Evolutionary conservation across 495 filamentous ascomycete genomes (phyloP).

Genomic region (Achaetomiella virescens): DNA sequence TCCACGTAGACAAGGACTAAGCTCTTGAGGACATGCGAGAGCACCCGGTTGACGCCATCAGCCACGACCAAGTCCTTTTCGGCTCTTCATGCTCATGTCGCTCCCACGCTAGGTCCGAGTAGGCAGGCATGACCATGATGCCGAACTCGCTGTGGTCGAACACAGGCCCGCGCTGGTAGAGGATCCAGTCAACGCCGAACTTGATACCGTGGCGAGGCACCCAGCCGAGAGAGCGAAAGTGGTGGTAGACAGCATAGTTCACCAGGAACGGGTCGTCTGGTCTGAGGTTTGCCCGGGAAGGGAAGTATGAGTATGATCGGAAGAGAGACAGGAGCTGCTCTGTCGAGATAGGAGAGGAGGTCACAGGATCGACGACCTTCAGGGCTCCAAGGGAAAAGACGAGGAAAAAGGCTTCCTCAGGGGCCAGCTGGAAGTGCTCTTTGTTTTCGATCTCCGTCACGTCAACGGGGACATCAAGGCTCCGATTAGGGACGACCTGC

Average conservation of each 20-base stretch:
- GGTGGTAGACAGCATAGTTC: conserved; percentile 86
- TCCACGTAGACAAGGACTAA: conserved; percentile 87
- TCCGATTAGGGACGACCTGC: background rate
- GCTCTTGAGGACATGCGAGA: conserved; percentile 81
- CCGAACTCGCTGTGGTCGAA: conserved; percentile 94
- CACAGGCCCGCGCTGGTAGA: conserved; percentile 92
- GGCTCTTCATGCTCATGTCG: conserved; percentile 38
- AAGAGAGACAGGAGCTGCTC: conserved; percentile 58
- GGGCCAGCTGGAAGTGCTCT: conserved; percentile 85
- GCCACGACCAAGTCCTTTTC: conserved; percentile 74
- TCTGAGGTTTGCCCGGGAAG: conserved; percentile 48
- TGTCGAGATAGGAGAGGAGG: conserved; percentile 41
- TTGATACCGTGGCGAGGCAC: conserved; percentile 91
- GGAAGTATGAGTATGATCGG: conserved; percentile 63
- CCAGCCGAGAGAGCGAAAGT: conserved; percentile 95
- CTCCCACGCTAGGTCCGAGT: conserved; percentile 70
- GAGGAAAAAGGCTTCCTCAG: conserved; percentile 91
- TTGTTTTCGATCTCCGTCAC: conserved; percentile 53
- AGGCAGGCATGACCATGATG: conserved; percentile 75
- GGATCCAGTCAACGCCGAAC: conserved; percentile 86
- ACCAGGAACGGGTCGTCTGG: conserved; percentile 77
- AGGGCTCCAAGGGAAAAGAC: conserved; percentile 76
- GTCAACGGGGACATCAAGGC: background rate
- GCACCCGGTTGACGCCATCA: conserved; percentile 89
- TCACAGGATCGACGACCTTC: conserved; percentile 52